A percentile compares a stretch with the other conserved stretches of the same genome.
Evolutionary conservation across 768 basidiomycete genomes (phyloP).

Genomic region (Lanmaoa rubissima): DNA sequence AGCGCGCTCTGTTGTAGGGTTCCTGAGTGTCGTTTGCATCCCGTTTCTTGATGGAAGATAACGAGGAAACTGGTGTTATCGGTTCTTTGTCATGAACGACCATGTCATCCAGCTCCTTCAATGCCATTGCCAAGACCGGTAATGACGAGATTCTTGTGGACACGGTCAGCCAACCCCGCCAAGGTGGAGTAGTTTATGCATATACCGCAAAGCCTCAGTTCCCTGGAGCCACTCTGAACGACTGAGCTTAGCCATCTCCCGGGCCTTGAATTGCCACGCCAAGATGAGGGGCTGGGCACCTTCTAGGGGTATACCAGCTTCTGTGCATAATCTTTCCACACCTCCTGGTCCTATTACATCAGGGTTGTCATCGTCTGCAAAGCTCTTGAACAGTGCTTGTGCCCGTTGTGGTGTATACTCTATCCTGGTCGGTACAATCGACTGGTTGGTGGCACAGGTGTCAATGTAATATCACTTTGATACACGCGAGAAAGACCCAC

Average conservation of each 20-base stretch:
- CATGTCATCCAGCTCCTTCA: conserved; percentile 64
- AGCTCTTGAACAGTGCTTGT: conserved; percentile 55
- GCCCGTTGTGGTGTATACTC: conserved; percentile 53
- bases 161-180: not conserved
- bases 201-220: conserved; percentile 45
- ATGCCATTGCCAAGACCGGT: conserved; percentile 44
- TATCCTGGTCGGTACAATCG: conserved; percentile 8
- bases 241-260: conserved; percentile 71
- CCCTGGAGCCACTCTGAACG: conserved; percentile 70
- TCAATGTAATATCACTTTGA: not conserved
- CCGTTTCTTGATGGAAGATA: conserved; percentile 34
- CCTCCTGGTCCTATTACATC: conserved; percentile 68
- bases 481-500: conserved; percentile 20
- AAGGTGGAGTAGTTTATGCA: not conserved
- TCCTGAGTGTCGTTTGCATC: conserved; percentile 28
- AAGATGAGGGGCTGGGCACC: conserved; percentile 69
- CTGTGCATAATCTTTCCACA: conserved; percentile 66
- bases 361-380: conserved; percentile 52
- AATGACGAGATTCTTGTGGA: conserved; percentile 50
- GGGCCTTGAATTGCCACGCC: conserved; percentile 69
- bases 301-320: conserved; percentile 71
- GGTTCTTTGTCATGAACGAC: conserved; percentile 49
- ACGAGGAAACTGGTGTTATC: conserved; percentile 22
- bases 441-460: not conserved
- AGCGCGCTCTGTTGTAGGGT: conserved; percentile 54